A percentile compares a stretch with the other conserved stretches of the same genome.
Evolutionary conservation across 352 stramenopile species (phyloP).

Genomic region (Phytophthora rubi): DNA sequence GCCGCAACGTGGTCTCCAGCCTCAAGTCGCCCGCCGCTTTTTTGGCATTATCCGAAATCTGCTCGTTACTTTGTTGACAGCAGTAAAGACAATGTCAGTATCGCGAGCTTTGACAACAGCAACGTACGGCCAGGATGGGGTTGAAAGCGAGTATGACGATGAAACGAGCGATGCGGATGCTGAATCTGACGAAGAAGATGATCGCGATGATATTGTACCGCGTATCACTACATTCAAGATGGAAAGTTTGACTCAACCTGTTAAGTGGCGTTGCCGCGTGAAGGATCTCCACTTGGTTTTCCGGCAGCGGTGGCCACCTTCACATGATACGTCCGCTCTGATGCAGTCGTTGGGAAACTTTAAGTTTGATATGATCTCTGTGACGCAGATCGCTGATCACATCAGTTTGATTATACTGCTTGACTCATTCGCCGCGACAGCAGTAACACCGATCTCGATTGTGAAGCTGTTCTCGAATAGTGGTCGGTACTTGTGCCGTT

Average conservation of each 20-base stretch:
- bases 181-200: constrained; percentile 42
- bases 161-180: constrained; percentile 34
- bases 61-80: constrained; percentile 48
- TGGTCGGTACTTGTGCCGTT: constrained; percentile 59
- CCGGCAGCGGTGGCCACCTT: constrained; percentile 61
- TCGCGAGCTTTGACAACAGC: constrained; percentile 2
- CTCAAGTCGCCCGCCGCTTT: constrained; percentile 77
- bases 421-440: constrained; percentile 79
- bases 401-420: constrained; percentile 80
- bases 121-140: constrained; percentile 15
- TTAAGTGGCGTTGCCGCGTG: constrained; percentile 57
- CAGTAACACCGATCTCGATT: constrained; percentile 74
- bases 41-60: constrained; percentile 79
- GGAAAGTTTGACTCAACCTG: constrained; percentile 47
- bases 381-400: constrained; percentile 59
- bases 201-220: constrained; percentile 26
- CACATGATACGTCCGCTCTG: constrained; percentile 51
- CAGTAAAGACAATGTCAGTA: constrained; percentile 35
- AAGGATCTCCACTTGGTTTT: constrained; percentile 59
- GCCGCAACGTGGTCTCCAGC: constrained; percentile 73
- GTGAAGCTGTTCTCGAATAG: constrained; percentile 64
- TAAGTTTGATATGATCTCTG: constrained; percentile 45
- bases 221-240: constrained; percentile 42
- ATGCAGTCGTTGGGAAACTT: constrained; percentile 55
- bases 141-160: constrained; percentile 38